Evolutionary conservation across 345 rosid genomes (phyloP), one percentile per base, ranked within the genome.

Genomic region (Heritiera fomes): DNA sequence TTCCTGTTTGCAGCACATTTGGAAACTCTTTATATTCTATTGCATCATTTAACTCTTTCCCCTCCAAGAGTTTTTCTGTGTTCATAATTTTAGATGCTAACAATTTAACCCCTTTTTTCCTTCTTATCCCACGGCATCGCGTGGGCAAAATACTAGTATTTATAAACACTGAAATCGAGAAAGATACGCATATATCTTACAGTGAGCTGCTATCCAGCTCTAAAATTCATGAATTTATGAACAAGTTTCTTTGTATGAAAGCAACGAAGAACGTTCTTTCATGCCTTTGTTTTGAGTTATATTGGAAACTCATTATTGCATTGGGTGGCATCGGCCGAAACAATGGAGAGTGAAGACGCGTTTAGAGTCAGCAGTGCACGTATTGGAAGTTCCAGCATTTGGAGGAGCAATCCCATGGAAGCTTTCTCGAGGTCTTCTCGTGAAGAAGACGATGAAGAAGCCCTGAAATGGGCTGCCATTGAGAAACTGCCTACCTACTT

Each of bases 381-480:
- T 23, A 61, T 80, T 28, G 77, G 88, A 76, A 84, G 87, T 66
- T 82, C 90, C 1, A 81, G 60, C 77, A 83, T 85, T 38, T 86
- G 87, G 89, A 82, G 88, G 78, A 80, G 71, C 77, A 82, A 77
- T 7, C 66, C 83, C 6, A n/a, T 68, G 75, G 90, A 90, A 32
- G 84, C 78, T 15, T 90, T 90, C 65, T 75, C 89, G 7, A 83
- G 73, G 83, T 86, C 94, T 14, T 86, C 85, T 34, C 75, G 76
- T 23, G 82, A 79, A 11, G 94, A 83, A 76, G 90, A 88, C 1
- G 83, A 90, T 40, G 89, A 87, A 41, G 69, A 90, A 86, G 98
- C 93, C 59, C 84, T 94, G 76, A 90, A 62, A 81, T 92, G 97
- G 98, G 98, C 98, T 60, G 98, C 98, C 55, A 9, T 94, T 3